Conservation (phyloP, 139 green algal genomes). For the Auxenochlorella protothecoides region DNA sequence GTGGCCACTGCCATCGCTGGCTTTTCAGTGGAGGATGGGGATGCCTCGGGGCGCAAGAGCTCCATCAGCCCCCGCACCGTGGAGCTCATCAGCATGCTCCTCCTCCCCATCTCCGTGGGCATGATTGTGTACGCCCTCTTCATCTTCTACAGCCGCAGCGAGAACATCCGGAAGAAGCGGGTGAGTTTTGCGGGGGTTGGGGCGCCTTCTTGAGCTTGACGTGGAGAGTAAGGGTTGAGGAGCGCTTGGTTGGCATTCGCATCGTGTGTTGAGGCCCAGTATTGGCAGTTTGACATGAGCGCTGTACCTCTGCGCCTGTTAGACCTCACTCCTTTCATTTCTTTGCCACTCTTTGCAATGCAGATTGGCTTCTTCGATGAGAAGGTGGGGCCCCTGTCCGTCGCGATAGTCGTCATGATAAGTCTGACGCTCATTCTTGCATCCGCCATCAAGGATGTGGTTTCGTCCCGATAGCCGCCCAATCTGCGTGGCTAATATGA, state of each 20-base stretch:
- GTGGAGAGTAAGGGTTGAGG: not conserved
- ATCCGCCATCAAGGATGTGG: slow-evolving; percentile 23
- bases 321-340: not conserved
- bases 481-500: too few relatives aligned
- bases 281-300: not conserved
- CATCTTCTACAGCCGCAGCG: slow-evolving; percentile 62
- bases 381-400: slow-evolving; percentile 50
- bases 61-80: slow-evolving; percentile 53
- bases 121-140: slow-evolving; percentile 76
- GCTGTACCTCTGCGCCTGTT: too few relatives aligned
- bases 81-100: slow-evolving; percentile 58
- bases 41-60: slow-evolving; percentile 2
- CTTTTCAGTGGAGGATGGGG: slow-evolving; percentile 33
- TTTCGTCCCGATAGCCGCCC: not conserved
- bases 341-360: not conserved
- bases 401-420: slow-evolving; percentile 52
- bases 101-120: slow-evolving; percentile 67
- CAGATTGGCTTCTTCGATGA: slow-evolving; percentile 75
- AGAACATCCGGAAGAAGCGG: slow-evolving; percentile 69
- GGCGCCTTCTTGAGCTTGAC: not conserved
- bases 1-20: slow-evolving; percentile 66
- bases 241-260: not conserved
- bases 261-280: too few relatives aligned
- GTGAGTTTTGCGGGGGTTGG: slow-evolving; percentile 14
- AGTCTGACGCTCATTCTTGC: slow-evolving; percentile 54